Conservation (phyloP, 345 rosid genomes). For the Clarkia xantiana region DNA sequence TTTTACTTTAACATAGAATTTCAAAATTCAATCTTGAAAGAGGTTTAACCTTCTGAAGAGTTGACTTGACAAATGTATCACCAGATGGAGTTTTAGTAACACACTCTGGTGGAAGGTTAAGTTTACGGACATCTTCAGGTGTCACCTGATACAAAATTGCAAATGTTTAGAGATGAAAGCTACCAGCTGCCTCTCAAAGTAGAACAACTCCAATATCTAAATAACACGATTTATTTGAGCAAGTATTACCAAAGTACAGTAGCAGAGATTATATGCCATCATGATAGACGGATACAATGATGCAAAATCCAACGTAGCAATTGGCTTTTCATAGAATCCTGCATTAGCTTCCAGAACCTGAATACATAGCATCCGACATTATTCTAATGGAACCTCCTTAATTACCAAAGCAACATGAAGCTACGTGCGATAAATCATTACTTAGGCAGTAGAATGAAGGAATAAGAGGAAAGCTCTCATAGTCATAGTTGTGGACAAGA, state of each 20-base stretch:
- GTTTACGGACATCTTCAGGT: conserved; percentile 74
- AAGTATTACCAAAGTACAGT: conserved; percentile 73
- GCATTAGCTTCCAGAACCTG: conserved; percentile 91
- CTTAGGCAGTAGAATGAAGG: no score
- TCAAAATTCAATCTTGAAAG: not conserved
- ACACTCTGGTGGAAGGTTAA: conserved; percentile 72
- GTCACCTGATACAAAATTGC: conserved; percentile 42
- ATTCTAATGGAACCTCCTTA: not conserved
- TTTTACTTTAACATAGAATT: not conserved
- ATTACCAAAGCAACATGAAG: no score
- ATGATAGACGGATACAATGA: conserved; percentile 95
- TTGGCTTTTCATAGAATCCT: conserved; percentile 89
- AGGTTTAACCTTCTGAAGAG: conserved; percentile 60
- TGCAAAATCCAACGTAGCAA: conserved; percentile 95
- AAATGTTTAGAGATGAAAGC: conserved; percentile 6
- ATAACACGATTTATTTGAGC: conserved; percentile 4
- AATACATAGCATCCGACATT: conserved; percentile 12
- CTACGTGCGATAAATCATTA: no score
- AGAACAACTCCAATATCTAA: no score
- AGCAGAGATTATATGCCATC: conserved; percentile 99
- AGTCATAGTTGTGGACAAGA: no score
- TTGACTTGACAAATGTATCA: conserved; percentile 81
- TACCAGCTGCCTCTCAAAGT: no score
- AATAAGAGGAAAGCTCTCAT: no score
- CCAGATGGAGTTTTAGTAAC: conserved; percentile 85